phyloP scores from a whole-genome alignment of 345 rosid species.

The Salix dunnii region DNA sequence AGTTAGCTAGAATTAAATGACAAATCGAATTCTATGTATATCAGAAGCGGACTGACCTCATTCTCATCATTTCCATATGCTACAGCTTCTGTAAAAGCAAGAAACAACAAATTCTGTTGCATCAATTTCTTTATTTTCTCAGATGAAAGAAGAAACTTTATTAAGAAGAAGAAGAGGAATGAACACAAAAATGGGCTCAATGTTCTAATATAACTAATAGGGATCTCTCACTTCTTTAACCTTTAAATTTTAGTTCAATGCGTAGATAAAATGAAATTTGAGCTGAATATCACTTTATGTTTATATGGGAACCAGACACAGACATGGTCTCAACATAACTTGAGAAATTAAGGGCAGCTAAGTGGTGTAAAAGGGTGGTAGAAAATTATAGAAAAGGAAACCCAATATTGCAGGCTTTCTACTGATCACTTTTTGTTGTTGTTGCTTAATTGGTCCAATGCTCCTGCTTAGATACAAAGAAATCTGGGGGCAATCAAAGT shows the following conservation, averaged over 20 bases:
- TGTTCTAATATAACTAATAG: background rate
- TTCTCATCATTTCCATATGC: slow-evolving; percentile 58
- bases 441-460: too few species aligned
- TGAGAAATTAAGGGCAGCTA: background rate
- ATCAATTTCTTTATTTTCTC: too few species aligned
- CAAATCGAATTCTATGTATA: background rate
- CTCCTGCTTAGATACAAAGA: too few species aligned
- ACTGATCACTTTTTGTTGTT: too few species aligned
- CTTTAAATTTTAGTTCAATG: background rate
- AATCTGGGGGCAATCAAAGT: too few species aligned
- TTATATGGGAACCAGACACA: background rate
- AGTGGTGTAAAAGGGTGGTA: too few species aligned
- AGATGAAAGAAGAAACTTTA: background rate
- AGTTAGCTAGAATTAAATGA: background rate
- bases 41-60: slow-evolving; percentile 39
- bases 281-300: background rate
- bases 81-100: slow-evolving; percentile 60
- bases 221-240: background rate
- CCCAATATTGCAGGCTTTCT: too few species aligned
- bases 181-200: background rate
- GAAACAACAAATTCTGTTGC: background rate
- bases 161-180: background rate
- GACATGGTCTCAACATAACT: too few species aligned
- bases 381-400: too few species aligned
- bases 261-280: background rate